phyloP scores from a whole-genome alignment of 768 basidiomycete genomes.

The Lactifluus subvellereus region DNA sequence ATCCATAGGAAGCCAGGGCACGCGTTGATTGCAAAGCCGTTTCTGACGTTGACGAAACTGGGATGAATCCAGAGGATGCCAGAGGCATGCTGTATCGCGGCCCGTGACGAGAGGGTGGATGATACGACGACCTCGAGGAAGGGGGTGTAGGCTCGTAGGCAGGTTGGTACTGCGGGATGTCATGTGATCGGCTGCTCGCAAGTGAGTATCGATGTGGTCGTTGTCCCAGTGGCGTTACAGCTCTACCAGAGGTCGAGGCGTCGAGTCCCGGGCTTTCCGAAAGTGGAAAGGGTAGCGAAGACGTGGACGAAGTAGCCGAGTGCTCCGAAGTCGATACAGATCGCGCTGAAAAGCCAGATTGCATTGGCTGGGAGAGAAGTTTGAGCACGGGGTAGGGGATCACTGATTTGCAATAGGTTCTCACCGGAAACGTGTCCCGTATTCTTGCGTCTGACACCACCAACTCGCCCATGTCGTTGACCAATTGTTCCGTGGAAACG shows the following conservation, averaged over 20 bases:
- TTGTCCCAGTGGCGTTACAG: slow-evolving; percentile 18
- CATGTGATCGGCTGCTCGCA: slow-evolving; percentile 30
- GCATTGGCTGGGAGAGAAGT: slow-evolving; percentile 1
- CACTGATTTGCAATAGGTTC: neutral
- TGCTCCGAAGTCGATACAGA: slow-evolving; percentile 21
- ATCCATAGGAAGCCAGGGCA: slow-evolving; percentile 11
- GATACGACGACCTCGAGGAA: slow-evolving; percentile 33
- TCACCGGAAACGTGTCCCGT: slow-evolving; percentile 55
- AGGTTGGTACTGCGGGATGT: slow-evolving; percentile 38
- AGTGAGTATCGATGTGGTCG: slow-evolving; percentile 23
- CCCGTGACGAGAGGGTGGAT: slow-evolving; percentile 37
- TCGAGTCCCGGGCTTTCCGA: slow-evolving; percentile 33
- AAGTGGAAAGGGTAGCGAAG: slow-evolving; percentile 33
- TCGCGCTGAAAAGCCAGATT: slow-evolving; percentile 8
- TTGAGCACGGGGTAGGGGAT: neutral
- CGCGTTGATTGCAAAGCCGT: slow-evolving; percentile 4
- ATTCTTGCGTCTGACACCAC: slow-evolving; percentile 44
- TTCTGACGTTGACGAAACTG: slow-evolving; percentile 36
- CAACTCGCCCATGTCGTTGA: slow-evolving; percentile 63
- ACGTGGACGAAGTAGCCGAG: slow-evolving; percentile 18
- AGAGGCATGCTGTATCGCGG: slow-evolving; percentile 64
- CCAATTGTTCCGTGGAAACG: slow-evolving; percentile 47
- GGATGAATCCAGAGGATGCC: slow-evolving; percentile 64
- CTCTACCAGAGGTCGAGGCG: slow-evolving; percentile 12
- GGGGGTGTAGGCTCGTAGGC: slow-evolving; percentile 40